Conservation (phyloP, 305 asterid genomes). For the Solanum aculeatissimum region DNA sequence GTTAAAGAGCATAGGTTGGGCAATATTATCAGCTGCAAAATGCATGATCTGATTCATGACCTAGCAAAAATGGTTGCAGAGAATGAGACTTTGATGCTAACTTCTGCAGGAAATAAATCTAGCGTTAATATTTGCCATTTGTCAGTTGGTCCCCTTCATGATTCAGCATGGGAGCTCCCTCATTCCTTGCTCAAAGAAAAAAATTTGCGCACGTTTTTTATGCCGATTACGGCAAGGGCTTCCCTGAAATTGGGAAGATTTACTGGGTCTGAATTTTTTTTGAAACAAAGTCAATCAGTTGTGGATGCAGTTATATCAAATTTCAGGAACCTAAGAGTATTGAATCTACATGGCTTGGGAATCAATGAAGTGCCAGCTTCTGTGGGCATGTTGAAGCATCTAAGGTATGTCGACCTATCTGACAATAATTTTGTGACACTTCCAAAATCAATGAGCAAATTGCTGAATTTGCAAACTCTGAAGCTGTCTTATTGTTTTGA, state of each 20-base stretch:
- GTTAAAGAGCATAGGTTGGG: not conserved
- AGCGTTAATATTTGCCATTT: conserved; percentile 10
- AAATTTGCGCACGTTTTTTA: conserved; percentile 19
- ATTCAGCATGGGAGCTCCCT: not conserved
- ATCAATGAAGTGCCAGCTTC: conserved; percentile 25
- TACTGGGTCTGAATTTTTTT: not conserved
- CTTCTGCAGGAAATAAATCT: not conserved
- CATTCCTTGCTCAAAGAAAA: not conserved
- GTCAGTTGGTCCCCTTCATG: not conserved
- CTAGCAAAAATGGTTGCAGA: conserved; percentile 16
- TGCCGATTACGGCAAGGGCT: not conserved
- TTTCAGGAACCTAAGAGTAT: not conserved
- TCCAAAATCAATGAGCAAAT: conserved; percentile 25
- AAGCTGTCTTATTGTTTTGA: conserved; percentile 22
- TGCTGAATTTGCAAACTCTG: conserved; percentile 22
- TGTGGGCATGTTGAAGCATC: conserved; percentile 25
- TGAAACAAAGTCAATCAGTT: not conserved
- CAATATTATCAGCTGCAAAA: conserved; percentile 8
- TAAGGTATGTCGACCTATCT: conserved; percentile 39
- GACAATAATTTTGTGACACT: conserved; percentile 23
- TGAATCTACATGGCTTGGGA: conserved; percentile 5
- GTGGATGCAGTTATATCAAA: not conserved
- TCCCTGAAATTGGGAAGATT: not conserved
- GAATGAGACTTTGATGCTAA: not conserved
- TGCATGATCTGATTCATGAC: conserved; percentile 26